Evolutionary conservation across 2,329 filamentous ascomycete species (phyloP), one percentile per base, ranked within the genome.

Genomic region (Diplocarpon mali): DNA sequence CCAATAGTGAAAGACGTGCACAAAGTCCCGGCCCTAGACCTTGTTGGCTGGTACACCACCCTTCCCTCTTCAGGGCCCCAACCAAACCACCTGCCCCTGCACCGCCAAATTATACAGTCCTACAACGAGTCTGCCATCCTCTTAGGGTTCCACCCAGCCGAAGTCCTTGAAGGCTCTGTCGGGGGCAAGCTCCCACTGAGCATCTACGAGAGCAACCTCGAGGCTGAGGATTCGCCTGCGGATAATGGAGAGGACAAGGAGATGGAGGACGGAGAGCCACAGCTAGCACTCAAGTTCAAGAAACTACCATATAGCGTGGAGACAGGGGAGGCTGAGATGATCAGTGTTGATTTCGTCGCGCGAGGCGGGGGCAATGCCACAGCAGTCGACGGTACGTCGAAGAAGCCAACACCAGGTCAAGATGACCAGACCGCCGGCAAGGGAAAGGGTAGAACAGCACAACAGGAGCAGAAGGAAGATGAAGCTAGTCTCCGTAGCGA

Each of bases 301-400:
- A 83, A 93, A 60, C 66, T 96, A 9, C 78, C 83, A 1, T 96
- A 92, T 63, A 83, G 83, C 0, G 80, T 96, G 2, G 92, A 96
- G 66, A 95, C 89, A 0, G 87, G 86, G 9, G 89, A 96, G 63
- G 89, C 89, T 1, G 92, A 98, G 65, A 95, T 95, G 88, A 96
- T 98, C 53, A 85, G 85, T 55, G 85, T 98, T 58, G 88, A 95
- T 64, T 94, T 89, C 53, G 83, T 98, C 15, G 89, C 90, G 0
- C 80, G 82, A 42, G 86, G 85, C 32, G 85, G 84, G 38, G 85
- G 85, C 38, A 90, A 85, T 58, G 89, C 88, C 17, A 80, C 83
- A 10, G 78, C 78, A 28, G 68, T 77, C 17, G 62, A 65, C 14
- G 47, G 57, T 1, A 48, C 56, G 29, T 43, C 51, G 40, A 56